These are phyloP conservation scores for Rutidosis leptorrhynchoides DNA, from an alignment of 129 eudicot species.

Conservation along the genomic window DNA sequence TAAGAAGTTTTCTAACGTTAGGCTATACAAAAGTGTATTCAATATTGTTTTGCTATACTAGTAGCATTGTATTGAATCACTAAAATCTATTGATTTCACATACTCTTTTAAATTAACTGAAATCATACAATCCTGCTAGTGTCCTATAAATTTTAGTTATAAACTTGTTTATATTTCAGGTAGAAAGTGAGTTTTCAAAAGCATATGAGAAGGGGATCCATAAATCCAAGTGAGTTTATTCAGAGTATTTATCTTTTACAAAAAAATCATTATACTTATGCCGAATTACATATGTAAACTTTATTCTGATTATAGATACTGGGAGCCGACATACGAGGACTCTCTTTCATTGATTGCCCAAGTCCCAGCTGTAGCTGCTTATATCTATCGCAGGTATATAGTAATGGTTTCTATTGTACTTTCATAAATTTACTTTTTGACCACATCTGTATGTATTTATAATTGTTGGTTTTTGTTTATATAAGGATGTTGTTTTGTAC, in stretches of 20 bases:
- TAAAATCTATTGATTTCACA: background rate
- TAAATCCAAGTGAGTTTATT: constrained; percentile 72
- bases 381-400: constrained; percentile 84
- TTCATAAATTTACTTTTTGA: background rate
- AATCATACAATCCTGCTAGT: constrained; percentile 1
- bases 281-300: constrained; percentile 11
- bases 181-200: constrained; percentile 95
- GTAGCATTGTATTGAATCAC: constrained; percentile 2
- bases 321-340: constrained; percentile 98
- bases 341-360: constrained; percentile 90
- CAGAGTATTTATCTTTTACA: constrained; percentile 3
- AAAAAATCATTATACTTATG: background rate
- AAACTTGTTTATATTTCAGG: constrained; percentile 39
- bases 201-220: constrained; percentile 98
- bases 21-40: background rate
- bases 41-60: background rate
- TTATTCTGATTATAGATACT: constrained; percentile 51
- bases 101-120: background rate
- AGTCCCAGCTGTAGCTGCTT: constrained; percentile 91
- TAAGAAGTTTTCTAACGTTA: background rate
- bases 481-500: no score
- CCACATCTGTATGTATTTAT: background rate
- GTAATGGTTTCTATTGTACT: background rate
- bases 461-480: no score
- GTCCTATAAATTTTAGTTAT: background rate